Base-by-base conservation (phyloP, 352 stramenopile genomes). In the Hyaloperonospora brassicae region DNA sequence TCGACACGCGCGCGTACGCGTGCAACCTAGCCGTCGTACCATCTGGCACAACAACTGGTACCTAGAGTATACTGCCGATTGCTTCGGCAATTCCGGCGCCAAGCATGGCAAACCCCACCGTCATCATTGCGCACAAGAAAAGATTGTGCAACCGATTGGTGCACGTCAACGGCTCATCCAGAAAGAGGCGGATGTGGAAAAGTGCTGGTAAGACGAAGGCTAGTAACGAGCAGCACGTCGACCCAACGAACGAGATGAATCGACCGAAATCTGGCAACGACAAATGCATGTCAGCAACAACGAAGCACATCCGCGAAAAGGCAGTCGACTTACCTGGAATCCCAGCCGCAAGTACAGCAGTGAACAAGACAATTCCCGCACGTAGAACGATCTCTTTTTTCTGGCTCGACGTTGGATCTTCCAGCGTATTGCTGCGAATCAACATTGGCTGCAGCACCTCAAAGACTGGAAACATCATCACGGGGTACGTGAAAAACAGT, bases 401-500 rank as follows among this genome's bases (percentile, higher is more conserved):
- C 22, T 71, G 56, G 14, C 14, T 70, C 6, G 40, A 38, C 24
- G 56, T 46, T 0, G 50, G 24, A 0, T 44, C 14, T 8, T 64
- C 57, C 13, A 65, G 5, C 21, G 65, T 68, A 40, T 73, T 64
- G n/a, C 52, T 49, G 34, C 52, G 61, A 4, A 27, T 24, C 5
- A 85, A 11, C 22, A 76, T 41, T 21, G 71, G 64, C 24, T 80
- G 52, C 0, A 89, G 52, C n/a, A 90, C 66, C n/a, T 83, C 82
- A 60, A 92, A 93, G 5, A 96, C 84, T 0, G 87, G 89, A 64
- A 96, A 96, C 56, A 97, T 84, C 89, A 97, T 97, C 22, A 97
- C 74, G 3, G 89, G 89, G 54, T 96, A 97, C 41, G 89, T 96
- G 47, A 96, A 87, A 63, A 97, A 97, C 1, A 97, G 70, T 1